phyloP scores from a whole-genome alignment of 2,329 filamentous ascomycete species.

The Xylariaceae sp. region DNA sequence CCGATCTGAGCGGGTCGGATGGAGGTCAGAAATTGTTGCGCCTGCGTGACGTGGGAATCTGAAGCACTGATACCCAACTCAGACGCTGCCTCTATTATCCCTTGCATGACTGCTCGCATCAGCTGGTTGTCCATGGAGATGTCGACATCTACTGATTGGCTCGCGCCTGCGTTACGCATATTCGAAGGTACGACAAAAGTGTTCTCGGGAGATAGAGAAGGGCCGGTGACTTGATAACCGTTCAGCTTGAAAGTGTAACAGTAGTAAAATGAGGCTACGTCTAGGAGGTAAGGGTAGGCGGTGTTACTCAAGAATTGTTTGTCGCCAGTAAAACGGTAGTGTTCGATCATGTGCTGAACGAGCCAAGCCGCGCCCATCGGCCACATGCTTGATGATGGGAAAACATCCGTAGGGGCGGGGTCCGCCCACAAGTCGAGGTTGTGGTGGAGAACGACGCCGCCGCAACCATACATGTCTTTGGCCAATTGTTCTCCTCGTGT shows the following conservation, averaged over 20 bases:
- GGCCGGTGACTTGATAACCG: slow-evolving; percentile 24
- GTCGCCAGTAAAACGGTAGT: slow-evolving; percentile 45
- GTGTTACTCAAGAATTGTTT: slow-evolving; percentile 34
- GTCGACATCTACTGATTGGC: slow-evolving; percentile 22
- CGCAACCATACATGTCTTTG: slow-evolving; percentile 45
- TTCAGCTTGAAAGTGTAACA: slow-evolving; percentile 46
- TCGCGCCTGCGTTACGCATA: slow-evolving; percentile 7
- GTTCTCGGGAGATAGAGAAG: slow-evolving; percentile 30
- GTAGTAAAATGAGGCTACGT: slow-evolving; percentile 45
- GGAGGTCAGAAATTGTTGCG: slow-evolving; percentile 13
- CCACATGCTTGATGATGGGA: slow-evolving; percentile 39
- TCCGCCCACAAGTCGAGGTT: slow-evolving; percentile 50
- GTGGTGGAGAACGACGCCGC: slow-evolving; percentile 46
- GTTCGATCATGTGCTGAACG: slow-evolving; percentile 47
- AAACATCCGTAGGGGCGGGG: slow-evolving; percentile 42
- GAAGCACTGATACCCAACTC: slow-evolving; percentile 14
- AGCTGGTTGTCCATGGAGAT: slow-evolving; percentile 34
- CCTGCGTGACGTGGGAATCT: slow-evolving; percentile 14
- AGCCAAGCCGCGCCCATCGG: slow-evolving; percentile 50
- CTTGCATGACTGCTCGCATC: slow-evolving; percentile 46
- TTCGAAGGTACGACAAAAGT: slow-evolving; percentile 19
- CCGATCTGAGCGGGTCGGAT: slow-evolving; percentile 25
- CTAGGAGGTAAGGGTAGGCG: slow-evolving; percentile 41
- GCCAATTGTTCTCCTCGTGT: slow-evolving; percentile 43
- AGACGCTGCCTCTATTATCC: slow-evolving; percentile 24